These are phyloP conservation scores for Rhodotorula glutinis DNA, from an alignment of 1,284 basidiomycete genomes.

Conservation along the genomic window DNA sequence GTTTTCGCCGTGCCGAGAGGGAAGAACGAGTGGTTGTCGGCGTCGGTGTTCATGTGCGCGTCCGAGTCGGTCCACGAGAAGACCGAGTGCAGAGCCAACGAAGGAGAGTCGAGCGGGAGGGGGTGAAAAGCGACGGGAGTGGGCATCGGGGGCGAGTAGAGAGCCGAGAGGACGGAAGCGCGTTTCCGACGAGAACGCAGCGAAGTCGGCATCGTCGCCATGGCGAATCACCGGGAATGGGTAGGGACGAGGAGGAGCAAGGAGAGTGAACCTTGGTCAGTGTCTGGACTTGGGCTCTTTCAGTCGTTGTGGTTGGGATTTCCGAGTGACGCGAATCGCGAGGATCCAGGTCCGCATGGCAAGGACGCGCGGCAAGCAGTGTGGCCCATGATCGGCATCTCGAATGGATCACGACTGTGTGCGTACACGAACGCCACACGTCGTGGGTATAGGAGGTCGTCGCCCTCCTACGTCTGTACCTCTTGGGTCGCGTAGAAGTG, in stretches of 20 bases:
- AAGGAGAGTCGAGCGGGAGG: background rate
- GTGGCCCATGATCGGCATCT: background rate
- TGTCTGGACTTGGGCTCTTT: background rate
- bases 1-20: conserved; percentile 20
- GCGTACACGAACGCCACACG: background rate
- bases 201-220: no score
- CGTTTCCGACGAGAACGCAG: background rate
- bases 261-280: background rate
- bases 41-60: no score
- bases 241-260: background rate
- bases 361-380: no score
- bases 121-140: background rate
- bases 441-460: no score
- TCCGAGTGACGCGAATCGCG: background rate
- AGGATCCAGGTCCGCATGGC: no score
- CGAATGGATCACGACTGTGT: background rate
- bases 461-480: no score
- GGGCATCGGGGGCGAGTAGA: background rate
- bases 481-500: background rate
- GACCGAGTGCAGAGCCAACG: background rate
- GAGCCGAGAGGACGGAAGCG: background rate
- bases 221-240: no score
- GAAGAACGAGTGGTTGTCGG: background rate
- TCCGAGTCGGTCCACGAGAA: background rate
- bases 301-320: background rate